Conservation (phyloP, 202 grass and related monocot species). For the Digitaria exilis region DNA sequence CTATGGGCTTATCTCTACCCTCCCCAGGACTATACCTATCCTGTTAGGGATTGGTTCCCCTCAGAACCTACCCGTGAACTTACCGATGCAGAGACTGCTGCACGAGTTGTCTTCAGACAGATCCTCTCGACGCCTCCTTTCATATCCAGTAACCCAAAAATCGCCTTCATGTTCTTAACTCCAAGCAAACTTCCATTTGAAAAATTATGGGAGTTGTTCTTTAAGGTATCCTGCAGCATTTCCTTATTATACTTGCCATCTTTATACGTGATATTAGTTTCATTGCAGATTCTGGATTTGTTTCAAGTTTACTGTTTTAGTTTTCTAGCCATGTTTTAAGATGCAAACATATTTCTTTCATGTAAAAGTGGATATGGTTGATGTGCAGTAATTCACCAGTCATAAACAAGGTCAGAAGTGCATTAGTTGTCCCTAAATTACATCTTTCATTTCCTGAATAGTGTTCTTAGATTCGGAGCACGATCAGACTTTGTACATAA, state of each 20-base stretch:
- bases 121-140: conserved; percentile 51
- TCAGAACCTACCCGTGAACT: conserved; percentile 41
- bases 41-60: conserved; percentile 57
- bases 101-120: conserved; percentile 48
- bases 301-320: background rate
- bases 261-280: conserved; percentile 1
- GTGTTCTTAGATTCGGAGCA: background rate
- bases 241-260: background rate
- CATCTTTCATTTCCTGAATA: background rate
- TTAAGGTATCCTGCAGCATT: conserved; percentile 34
- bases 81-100: conserved; percentile 49
- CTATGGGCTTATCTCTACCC: conserved; percentile 55
- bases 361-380: background rate
- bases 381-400: background rate
- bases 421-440: background rate
- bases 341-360: background rate
- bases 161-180: conserved; percentile 70
- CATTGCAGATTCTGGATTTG: background rate
- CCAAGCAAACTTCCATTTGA: conserved; percentile 60
- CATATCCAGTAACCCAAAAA: conserved; percentile 56
- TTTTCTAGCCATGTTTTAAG: background rate
- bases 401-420: conserved; percentile 4
- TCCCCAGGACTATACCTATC: conserved; percentile 46
- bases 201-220: conserved; percentile 63
- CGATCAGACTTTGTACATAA: background rate